A percentile compares a stretch with the other conserved stretches of the same genome.
These are phyloP conservation scores for Globisporangium solare DNA, from an alignment of 352 stramenopile species.

Conservation along the genomic window DNA sequence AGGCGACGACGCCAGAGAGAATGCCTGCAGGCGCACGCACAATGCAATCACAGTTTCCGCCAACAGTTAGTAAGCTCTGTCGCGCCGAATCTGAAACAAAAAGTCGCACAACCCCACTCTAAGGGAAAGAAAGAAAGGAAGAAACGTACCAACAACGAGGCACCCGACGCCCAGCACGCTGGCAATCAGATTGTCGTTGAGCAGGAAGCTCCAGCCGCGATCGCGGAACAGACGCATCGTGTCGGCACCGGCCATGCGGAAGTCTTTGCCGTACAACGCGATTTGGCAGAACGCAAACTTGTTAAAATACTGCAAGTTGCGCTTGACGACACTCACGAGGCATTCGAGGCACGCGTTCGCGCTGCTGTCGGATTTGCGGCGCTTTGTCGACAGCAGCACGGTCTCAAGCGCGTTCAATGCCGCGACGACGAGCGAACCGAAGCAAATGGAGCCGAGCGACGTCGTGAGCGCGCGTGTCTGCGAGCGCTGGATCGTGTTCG, in stretches of 20 bases:
- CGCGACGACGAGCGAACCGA: slow-evolving; percentile 78
- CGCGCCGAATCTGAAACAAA: background rate
- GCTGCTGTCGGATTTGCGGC: slow-evolving; percentile 55
- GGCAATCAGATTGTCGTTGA: slow-evolving; percentile 80
- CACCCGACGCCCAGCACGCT: slow-evolving; percentile 72
- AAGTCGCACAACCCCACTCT: background rate
- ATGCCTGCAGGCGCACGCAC: slow-evolving; percentile 30
- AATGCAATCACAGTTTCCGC: background rate
- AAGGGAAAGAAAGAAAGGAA: slow-evolving; percentile 2
- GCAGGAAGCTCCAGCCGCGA: slow-evolving; percentile 68
- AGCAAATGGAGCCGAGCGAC: slow-evolving; percentile 79
- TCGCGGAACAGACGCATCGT: slow-evolving; percentile 80
- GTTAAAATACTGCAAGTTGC: slow-evolving; percentile 83
- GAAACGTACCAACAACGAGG: slow-evolving; percentile 61
- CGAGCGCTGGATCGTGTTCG: slow-evolving; percentile 65
- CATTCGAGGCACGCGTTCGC: slow-evolving; percentile 83
- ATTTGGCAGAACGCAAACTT: slow-evolving; percentile 87
- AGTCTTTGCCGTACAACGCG: slow-evolving; percentile 83
- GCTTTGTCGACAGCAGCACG: slow-evolving; percentile 58
- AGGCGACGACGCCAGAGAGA: slow-evolving; percentile 69
- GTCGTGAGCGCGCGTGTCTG: slow-evolving; percentile 62
- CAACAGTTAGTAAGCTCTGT: no score
- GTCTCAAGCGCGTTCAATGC: slow-evolving; percentile 60
- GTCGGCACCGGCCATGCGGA: slow-evolving; percentile 63
- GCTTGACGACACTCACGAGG: slow-evolving; percentile 60